A percentile compares a stretch with the other conserved stretches of the same genome.
Conservation (phyloP, 345 rosid genomes). For the Ceriops decandra region DNA sequence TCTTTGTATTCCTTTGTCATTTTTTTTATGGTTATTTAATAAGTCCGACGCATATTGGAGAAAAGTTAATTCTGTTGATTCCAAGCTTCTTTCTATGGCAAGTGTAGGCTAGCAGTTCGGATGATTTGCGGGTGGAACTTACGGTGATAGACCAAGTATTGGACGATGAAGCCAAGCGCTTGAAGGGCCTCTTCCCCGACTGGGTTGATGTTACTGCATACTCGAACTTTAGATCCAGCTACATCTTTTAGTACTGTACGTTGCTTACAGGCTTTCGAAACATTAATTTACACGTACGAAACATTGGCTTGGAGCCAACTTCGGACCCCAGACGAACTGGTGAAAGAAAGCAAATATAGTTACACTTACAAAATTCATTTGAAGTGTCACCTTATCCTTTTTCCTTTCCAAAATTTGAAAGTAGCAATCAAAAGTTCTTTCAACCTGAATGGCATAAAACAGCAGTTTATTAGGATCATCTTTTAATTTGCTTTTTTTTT, state of each 20-base stretch:
- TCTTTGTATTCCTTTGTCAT: no score
- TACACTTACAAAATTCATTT: background rate
- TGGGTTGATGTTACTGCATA: conserved; percentile 78
- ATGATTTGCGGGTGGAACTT: conserved; percentile 59
- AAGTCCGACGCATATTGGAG: background rate
- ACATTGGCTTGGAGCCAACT: background rate
- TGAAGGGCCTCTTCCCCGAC: conserved; percentile 70
- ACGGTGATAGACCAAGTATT: conserved; percentile 79
- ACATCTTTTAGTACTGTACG: conserved; percentile 39
- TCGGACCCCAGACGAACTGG: background rate
- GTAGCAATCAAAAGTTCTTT: no score
- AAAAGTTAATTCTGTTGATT: background rate
- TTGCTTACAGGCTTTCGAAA: background rate
- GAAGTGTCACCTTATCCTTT: background rate
- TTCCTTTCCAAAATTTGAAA: no score
- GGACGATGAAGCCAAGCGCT: conserved; percentile 49
- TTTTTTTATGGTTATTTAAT: background rate
- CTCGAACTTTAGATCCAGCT: conserved; percentile 71
- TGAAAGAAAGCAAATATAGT: background rate
- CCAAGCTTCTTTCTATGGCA: background rate
- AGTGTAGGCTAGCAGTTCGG: conserved; percentile 52
- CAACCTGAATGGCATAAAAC: no score
- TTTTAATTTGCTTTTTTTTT: no score
- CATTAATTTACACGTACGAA: background rate
- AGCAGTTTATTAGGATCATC: no score